A percentile compares a stretch with the other conserved stretches of the same genome.
Evolutionary conservation across 805 yeast genomes (phyloP).

Genomic region (Cyberlindnera veronae): DNA sequence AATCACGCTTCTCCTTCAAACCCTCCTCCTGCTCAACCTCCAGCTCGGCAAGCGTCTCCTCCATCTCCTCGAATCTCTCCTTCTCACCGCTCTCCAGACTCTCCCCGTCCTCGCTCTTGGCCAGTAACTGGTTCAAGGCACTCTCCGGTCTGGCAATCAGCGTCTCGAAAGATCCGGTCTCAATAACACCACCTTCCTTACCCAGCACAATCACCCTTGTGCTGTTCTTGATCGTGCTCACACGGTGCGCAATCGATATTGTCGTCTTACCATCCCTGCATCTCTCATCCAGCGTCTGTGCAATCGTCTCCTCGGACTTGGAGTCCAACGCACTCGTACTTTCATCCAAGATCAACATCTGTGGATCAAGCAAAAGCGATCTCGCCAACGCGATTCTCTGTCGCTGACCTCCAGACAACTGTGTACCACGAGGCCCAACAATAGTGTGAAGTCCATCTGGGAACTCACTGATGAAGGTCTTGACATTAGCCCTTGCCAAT

Average conservation of each 20-base stretch:
- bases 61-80: slow-evolving; percentile 1
- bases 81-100: slow-evolving; percentile 13
- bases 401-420: slow-evolving; percentile 91
- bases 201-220: slow-evolving; percentile 78
- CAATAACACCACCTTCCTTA: slow-evolving; percentile 69
- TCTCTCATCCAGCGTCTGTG: slow-evolving; percentile 60
- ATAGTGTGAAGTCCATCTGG: slow-evolving; percentile 80
- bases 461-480: slow-evolving; percentile 62
- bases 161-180: slow-evolving; percentile 57
- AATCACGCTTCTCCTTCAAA: slow-evolving; percentile 9
- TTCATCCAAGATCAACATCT: slow-evolving; percentile 82
- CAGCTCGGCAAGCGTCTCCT: slow-evolving; percentile 1
- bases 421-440: slow-evolving; percentile 86
- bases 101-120: slow-evolving; percentile 28
- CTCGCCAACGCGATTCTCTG: slow-evolving; percentile 91
- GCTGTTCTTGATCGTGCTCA: slow-evolving; percentile 82
- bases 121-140: slow-evolving; percentile 33
- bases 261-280: slow-evolving; percentile 61
- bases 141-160: slow-evolving; percentile 41
- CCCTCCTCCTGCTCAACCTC: neutral
- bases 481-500: slow-evolving; percentile 68
- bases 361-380: slow-evolving; percentile 74
- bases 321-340: slow-evolving; percentile 94
- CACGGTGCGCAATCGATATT: slow-evolving; percentile 87
- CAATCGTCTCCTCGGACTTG: slow-evolving; percentile 81